These are phyloP conservation scores for Ustilago loliicola DNA, from an alignment of 1,284 basidiomycete species.

Conservation along the genomic window DNA sequence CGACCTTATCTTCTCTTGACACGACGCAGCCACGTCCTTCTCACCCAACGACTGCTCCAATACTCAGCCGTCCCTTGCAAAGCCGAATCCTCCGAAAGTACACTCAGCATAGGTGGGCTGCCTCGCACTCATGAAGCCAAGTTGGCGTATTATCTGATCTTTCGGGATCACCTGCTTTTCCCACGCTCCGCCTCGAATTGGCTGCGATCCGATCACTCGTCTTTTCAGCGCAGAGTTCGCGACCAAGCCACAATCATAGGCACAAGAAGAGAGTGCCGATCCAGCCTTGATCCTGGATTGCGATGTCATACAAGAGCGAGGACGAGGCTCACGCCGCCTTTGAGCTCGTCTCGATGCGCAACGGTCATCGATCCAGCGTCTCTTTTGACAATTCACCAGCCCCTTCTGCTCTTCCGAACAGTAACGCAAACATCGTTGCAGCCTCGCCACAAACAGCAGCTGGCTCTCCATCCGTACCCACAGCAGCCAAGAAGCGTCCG, in stretches of 20 bases:
- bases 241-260: background rate
- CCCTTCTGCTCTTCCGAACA: background rate
- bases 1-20: too few relatives aligned
- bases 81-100: background rate
- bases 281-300: background rate
- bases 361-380: conserved; percentile 29
- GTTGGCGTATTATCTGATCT: background rate
- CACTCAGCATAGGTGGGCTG: too few relatives aligned
- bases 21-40: too few relatives aligned
- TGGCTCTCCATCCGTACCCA: conserved; percentile 13
- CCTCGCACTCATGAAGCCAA: background rate
- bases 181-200: background rate
- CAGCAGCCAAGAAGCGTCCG: conserved; percentile 25
- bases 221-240: background rate
- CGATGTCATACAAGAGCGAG: conserved; percentile 48
- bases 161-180: background rate
- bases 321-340: conserved; percentile 49
- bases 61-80: too few relatives aligned
- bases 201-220: background rate
- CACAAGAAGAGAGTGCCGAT: background rate
- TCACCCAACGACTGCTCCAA: too few relatives aligned
- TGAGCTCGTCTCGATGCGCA: conserved; percentile 53
- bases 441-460: conserved; percentile 22
- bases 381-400: conserved; percentile 32
- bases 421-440: background rate